These are phyloP conservation scores for Apophysomyces elegans DNA, from an alignment of 371 early-diverging fungal genomes.

Conservation along the genomic window DNA sequence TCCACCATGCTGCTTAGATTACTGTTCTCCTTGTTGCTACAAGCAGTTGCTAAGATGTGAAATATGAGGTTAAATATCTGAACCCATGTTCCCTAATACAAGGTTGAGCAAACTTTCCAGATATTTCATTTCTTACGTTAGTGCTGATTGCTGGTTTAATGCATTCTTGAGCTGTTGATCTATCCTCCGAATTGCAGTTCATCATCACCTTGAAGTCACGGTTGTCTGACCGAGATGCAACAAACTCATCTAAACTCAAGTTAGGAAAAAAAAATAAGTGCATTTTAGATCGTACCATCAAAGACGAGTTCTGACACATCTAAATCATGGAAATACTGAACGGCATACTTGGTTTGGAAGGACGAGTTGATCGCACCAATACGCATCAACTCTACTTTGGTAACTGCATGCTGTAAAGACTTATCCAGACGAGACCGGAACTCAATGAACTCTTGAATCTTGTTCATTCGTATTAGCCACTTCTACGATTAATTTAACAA, in stretches of 20 bases:
- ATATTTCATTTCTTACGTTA: slow-evolving; percentile 21
- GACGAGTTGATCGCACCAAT: slow-evolving; percentile 59
- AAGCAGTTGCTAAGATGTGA: slow-evolving; percentile 29
- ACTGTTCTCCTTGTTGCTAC: slow-evolving; percentile 35
- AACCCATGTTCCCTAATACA: slow-evolving; percentile 30
- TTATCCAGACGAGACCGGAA: slow-evolving; percentile 73
- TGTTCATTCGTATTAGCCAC: background rate
- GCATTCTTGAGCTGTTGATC: slow-evolving; percentile 39
- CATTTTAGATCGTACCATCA: slow-evolving; percentile 36
- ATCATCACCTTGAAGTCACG: slow-evolving; percentile 66
- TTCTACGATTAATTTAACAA: background rate
- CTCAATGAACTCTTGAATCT: slow-evolving; percentile 85
- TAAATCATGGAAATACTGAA: slow-evolving; percentile 62
- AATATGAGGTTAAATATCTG: slow-evolving; percentile 42
- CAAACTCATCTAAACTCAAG: slow-evolving; percentile 24
- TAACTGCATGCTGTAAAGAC: slow-evolving; percentile 75
- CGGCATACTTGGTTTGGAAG: slow-evolving; percentile 56
- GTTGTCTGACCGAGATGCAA: slow-evolving; percentile 57
- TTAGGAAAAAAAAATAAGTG: background rate
- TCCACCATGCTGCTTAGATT: slow-evolving; percentile 22
- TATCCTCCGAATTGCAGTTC: slow-evolving; percentile 52
- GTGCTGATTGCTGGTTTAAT: slow-evolving; percentile 47
- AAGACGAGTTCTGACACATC: slow-evolving; percentile 55
- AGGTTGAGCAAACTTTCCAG: background rate
- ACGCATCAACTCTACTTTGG: slow-evolving; percentile 61